Conservation (phyloP, 108 stramenopile species). For the Bacterosira constricta region DNA sequence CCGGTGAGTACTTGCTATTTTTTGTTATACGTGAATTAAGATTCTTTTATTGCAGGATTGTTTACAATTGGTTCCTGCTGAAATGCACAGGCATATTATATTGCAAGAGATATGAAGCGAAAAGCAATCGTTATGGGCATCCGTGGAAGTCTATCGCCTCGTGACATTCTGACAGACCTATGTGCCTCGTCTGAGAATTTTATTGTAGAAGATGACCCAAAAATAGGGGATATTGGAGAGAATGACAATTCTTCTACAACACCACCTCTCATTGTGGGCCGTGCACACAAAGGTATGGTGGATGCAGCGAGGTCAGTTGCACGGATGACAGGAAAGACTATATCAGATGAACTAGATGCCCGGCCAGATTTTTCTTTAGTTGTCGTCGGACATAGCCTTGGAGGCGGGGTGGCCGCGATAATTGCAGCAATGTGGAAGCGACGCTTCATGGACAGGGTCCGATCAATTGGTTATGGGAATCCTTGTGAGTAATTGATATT, state of each 20-base stretch:
- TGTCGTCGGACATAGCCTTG: conserved; percentile 73
- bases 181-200: conserved; percentile 66
- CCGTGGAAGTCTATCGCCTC: conserved; percentile 68
- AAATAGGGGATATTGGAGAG: conserved; percentile 26
- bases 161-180: conserved; percentile 76
- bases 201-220: conserved; percentile 43
- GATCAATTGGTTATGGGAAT: conserved; percentile 36
- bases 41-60: neutral
- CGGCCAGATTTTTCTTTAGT: conserved; percentile 60
- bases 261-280: conserved; percentile 7
- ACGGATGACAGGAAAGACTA: conserved; percentile 46
- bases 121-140: conserved; percentile 59
- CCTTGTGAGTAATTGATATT: too few species aligned
- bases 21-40: conserved; percentile 11
- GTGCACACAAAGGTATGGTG: conserved; percentile 80
- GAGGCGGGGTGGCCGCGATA: conserved; percentile 70
- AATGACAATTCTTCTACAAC: neutral
- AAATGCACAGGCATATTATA: conserved; percentile 50
- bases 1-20: conserved; percentile 38
- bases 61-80: neutral
- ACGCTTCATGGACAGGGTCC: conserved; percentile 32
- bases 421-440: conserved; percentile 64
- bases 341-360: conserved; percentile 48
- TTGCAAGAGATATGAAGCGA: conserved; percentile 56
- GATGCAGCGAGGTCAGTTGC: conserved; percentile 57